Percentiles rank a stretch among this genome's conserved stretches.
Conservation (phyloP, 768 basidiomycete species). For the Tricholomella constricta region DNA sequence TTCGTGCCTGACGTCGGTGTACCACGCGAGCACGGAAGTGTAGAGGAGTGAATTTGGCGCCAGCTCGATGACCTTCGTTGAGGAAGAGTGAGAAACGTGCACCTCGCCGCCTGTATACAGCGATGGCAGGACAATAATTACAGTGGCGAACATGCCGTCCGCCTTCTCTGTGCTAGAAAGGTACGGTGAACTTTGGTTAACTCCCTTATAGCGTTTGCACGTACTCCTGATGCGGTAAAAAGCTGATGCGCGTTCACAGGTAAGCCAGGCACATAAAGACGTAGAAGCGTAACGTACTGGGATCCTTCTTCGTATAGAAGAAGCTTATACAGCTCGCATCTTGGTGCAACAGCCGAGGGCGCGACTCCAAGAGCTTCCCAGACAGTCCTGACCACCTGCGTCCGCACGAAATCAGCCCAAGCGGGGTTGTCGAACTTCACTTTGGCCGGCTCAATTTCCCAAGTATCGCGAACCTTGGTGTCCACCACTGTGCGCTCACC, state of each 20-base stretch:
- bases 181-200: not conserved
- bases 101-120: conserved; percentile 47
- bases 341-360: conserved; percentile 26
- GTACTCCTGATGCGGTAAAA: conserved; percentile 50
- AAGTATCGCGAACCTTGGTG: conserved; percentile 47
- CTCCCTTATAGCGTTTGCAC: conserved; percentile 11
- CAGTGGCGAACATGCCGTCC: conserved; percentile 53
- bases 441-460: conserved; percentile 46
- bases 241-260: conserved; percentile 26
- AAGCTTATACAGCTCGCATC: conserved; percentile 47
- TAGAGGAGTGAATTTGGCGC: conserved; percentile 28
- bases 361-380: conserved; percentile 40
- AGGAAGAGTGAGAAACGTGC: conserved; percentile 40
- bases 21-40: conserved; percentile 49
- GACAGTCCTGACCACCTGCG: conserved; percentile 28
- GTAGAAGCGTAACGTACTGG: conserved; percentile 36
- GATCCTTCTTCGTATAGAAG: conserved; percentile 50
- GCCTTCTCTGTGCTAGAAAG: conserved; percentile 44
- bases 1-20: conserved; percentile 54
- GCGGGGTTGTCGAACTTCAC: conserved; percentile 42
- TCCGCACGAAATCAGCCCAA: conserved; percentile 39
- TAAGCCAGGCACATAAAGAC: not conserved
- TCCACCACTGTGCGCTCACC: conserved; percentile 45
- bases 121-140: conserved; percentile 50
- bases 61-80: conserved; percentile 37